These are phyloP conservation scores for Termitomyces sp. DNA, from an alignment of 768 basidiomycete genomes.

Conservation along the genomic window DNA sequence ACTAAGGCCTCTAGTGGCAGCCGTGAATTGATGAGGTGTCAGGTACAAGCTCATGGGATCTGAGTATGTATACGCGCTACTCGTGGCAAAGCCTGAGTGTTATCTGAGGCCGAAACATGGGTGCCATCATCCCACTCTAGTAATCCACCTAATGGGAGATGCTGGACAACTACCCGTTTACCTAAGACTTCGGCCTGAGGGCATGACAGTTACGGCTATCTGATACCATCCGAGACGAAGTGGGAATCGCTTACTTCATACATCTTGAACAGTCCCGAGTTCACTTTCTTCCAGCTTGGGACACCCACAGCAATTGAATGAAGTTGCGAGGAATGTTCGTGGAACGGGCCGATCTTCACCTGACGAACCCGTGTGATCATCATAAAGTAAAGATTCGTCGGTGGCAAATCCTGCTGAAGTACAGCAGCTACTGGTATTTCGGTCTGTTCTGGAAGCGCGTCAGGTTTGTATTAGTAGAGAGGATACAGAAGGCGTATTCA, in stretches of 20 bases:
- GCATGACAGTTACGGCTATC: neutral
- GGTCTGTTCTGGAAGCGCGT: slow-evolving; percentile 44
- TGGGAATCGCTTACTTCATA: slow-evolving; percentile 61
- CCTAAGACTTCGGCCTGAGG: slow-evolving; percentile 81
- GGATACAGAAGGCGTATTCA: neutral
- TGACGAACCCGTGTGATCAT: slow-evolving; percentile 72
- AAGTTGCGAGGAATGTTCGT: slow-evolving; percentile 89
- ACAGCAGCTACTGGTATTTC: slow-evolving; percentile 61
- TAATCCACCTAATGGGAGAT: slow-evolving; percentile 80
- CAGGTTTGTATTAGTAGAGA: slow-evolving; percentile 10
- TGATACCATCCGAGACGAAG: neutral
- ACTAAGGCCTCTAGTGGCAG: neutral
- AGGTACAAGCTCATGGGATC: slow-evolving; percentile 6
- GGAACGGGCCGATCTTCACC: slow-evolving; percentile 84
- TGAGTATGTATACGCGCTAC: neutral
- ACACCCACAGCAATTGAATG: slow-evolving; percentile 85
- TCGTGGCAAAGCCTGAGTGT: neutral
- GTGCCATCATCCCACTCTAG: slow-evolving; percentile 52
- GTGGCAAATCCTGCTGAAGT: slow-evolving; percentile 50
- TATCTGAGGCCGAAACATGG: slow-evolving; percentile 7
- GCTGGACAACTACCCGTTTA: slow-evolving; percentile 96
- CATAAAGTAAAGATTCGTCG: slow-evolving; percentile 78
- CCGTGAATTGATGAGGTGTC: neutral
- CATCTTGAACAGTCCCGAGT: slow-evolving; percentile 91
- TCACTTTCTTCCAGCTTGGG: slow-evolving; percentile 87